phyloP scores from a whole-genome alignment of 2,329 filamentous ascomycete genomes.

The Fusarium goolgardi region DNA sequence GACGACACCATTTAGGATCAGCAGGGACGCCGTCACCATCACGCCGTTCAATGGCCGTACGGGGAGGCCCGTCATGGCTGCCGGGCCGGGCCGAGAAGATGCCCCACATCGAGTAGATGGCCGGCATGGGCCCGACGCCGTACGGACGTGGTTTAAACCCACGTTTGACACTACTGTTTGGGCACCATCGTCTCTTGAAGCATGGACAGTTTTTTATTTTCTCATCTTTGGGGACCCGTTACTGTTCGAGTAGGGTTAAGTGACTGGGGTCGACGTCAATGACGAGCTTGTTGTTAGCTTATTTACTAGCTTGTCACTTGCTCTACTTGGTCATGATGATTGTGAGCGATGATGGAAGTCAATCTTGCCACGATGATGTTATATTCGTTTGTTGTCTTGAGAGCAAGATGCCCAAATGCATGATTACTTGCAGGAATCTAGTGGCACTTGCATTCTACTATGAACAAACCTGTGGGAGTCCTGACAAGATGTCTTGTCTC shows the following conservation, averaged over 20 bases:
- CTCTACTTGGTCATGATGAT: not conserved
- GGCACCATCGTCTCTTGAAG: not conserved
- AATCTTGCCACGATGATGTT: conserved; percentile 25
- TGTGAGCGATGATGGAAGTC: not conserved
- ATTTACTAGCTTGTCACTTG: not conserved
- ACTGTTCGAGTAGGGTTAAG: conserved; percentile 4
- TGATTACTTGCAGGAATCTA: conserved; percentile 15
- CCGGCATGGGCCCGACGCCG: conserved; percentile 18
- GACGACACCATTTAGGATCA: conserved; percentile 21
- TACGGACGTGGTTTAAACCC: conserved; percentile 25
- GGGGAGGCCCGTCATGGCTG: conserved; percentile 30
- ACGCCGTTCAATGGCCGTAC: conserved; percentile 13
- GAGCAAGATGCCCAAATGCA: not conserved
- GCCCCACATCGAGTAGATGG: conserved; percentile 30
- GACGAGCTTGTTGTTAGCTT: conserved; percentile 2
- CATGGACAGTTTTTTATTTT: not conserved
- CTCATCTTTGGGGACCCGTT: not conserved
- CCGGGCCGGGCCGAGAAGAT: conserved; percentile 44
- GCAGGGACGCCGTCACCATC: conserved; percentile 23
- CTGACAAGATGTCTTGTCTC: conserved; percentile 12
- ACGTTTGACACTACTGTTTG: conserved; percentile 9
- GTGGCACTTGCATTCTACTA: not conserved
- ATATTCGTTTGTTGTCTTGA: not conserved
- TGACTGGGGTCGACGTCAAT: not conserved
- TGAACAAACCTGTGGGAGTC: not conserved